phyloP scores from a whole-genome alignment of 208 protist species.

The Acanthamoeba divionensis region DNA sequence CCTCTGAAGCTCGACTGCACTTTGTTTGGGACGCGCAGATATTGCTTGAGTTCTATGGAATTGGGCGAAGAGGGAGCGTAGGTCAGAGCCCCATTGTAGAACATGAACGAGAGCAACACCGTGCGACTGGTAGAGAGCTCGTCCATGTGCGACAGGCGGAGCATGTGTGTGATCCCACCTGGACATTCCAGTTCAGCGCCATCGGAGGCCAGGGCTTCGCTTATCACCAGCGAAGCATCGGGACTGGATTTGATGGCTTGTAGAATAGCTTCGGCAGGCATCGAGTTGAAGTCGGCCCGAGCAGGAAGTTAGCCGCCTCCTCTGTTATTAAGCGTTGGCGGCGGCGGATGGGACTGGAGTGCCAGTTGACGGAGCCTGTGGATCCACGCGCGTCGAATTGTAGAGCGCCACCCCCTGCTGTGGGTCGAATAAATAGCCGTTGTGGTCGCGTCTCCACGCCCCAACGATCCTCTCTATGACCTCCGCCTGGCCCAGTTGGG shows the following conservation, averaged over 20 bases:
- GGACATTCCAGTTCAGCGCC: not conserved
- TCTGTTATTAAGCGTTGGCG: not conserved
- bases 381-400: constrained; percentile 30
- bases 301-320: not conserved
- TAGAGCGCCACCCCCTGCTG: not conserved
- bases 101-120: constrained; percentile 43
- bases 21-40: constrained; percentile 21
- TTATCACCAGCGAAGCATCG: not conserved
- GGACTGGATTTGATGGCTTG: not conserved
- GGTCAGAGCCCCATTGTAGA: constrained; percentile 37
- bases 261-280: not conserved
- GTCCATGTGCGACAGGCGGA: constrained; percentile 34
- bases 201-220: not conserved
- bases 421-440: constrained; percentile 31
- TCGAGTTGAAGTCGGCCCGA: constrained; percentile 25
- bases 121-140: not conserved
- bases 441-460: constrained; percentile 41
- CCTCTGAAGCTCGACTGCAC: not conserved
- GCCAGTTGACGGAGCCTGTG: constrained; percentile 12
- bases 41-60: not conserved
- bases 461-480: constrained; percentile 19
- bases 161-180: not conserved
- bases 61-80: not conserved
- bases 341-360: not conserved
- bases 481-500: constrained; percentile 23